phyloP scores from a whole-genome alignment of 2,329 filamentous ascomycete species.

The Paramyrothecium sp. region DNA sequence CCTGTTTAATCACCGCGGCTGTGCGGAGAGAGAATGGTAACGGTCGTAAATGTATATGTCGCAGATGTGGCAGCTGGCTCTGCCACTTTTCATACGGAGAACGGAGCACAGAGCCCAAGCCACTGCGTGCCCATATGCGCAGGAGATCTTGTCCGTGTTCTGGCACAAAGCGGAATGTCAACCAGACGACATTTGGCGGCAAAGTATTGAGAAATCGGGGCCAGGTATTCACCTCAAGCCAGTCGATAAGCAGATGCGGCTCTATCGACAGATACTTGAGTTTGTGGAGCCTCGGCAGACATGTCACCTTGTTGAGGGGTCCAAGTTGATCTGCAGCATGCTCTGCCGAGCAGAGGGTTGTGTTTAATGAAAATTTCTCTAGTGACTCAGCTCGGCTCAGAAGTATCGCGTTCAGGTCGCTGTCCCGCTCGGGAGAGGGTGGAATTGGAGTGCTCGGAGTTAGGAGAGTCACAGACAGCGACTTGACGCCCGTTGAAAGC shows the following conservation, averaged over 20 bases:
- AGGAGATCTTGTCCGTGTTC: not conserved
- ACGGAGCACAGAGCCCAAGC: not conserved
- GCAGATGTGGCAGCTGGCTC: not conserved
- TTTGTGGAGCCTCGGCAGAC: not conserved
- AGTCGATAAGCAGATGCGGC: not conserved
- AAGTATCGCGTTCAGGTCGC: not conserved
- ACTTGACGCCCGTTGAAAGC: not conserved
- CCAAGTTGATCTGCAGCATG: not conserved
- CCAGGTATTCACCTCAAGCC: not conserved
- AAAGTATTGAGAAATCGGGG: not conserved
- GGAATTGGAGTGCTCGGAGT: not conserved
- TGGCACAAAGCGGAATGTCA: not conserved
- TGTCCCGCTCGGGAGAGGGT: not conserved
- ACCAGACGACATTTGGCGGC: not conserved
- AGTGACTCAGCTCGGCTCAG: not conserved
- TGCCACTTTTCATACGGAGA: not conserved
- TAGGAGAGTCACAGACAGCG: not conserved
- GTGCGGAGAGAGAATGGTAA: not conserved
- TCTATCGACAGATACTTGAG: constrained; percentile 1
- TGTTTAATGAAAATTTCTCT: not conserved
- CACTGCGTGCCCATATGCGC: not conserved
- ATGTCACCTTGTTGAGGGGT: not conserved
- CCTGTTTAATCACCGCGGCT: not conserved
- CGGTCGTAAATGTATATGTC: not conserved
- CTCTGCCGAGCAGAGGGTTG: not conserved